A percentile compares a stretch with the other conserved stretches of the same genome.
Evolutionary conservation across 2,329 filamentous ascomycete species (phyloP).

Genomic region (Aphanocladium album): DNA sequence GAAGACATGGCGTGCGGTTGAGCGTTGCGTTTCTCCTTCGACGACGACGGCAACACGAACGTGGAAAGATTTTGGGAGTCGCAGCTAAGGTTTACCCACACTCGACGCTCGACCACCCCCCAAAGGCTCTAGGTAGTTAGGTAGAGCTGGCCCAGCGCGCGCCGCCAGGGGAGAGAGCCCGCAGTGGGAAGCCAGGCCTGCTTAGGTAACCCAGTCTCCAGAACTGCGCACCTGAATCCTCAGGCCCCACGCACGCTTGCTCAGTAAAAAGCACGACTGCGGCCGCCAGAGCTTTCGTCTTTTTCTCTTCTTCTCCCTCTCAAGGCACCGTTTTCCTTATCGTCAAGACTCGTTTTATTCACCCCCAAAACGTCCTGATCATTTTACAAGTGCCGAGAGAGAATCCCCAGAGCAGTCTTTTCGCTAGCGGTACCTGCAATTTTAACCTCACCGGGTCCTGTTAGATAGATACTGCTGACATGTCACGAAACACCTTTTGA

Average conservation of each 20-base stretch:
- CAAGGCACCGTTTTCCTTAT: constrained; percentile 88
- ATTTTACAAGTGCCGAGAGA: constrained; percentile 84
- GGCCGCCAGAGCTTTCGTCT: constrained; percentile 18
- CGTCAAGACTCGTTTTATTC: constrained; percentile 73
- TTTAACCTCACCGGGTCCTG: constrained; percentile 66
- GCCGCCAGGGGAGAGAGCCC: not conserved
- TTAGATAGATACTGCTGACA: constrained; percentile 98
- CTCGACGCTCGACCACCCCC: no score
- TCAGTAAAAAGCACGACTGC: constrained; percentile 21
- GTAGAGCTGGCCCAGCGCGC: no score
- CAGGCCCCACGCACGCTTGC: constrained; percentile 21
- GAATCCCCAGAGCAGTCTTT: constrained; percentile 69
- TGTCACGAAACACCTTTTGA: constrained; percentile 20
- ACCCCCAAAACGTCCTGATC: constrained; percentile 75
- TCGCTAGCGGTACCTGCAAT: constrained; percentile 93
- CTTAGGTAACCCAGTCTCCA: not conserved
- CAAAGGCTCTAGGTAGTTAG: no score
- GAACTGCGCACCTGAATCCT: constrained; percentile 13
- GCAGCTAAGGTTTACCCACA: no score
- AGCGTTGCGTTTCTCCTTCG: not conserved
- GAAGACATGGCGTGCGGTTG: constrained; percentile 4
- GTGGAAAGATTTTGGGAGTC: constrained; percentile 4
- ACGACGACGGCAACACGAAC: not conserved
- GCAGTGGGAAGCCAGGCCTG: not conserved
- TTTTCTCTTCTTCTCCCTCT: constrained; percentile 35